Evolutionary conservation across 371 early-diverging fungal species (phyloP).

Genomic region (Sporodiniella umbellata): DNA sequence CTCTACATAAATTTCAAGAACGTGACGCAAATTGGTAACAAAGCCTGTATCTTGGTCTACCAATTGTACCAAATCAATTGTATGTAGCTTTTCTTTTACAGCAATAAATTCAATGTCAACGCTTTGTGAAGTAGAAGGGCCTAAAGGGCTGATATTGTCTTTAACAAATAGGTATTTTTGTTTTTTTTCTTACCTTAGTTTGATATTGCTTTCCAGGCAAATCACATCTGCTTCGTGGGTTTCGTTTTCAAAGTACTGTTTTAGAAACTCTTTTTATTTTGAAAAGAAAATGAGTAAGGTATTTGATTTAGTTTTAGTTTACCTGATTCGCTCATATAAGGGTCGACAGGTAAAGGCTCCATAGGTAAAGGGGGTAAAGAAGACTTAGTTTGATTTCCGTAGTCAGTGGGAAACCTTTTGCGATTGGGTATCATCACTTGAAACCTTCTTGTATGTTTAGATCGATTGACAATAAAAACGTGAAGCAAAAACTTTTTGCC

Average conservation of each 20-base stretch:
- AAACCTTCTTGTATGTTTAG: constrained; percentile 61
- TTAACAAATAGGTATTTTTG: neutral
- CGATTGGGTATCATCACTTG: constrained; percentile 65
- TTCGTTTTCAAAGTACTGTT: constrained; percentile 61
- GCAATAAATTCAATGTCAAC: constrained; percentile 74
- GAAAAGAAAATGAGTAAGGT: neutral
- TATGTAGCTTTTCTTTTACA: constrained; percentile 64
- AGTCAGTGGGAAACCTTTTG: constrained; percentile 42
- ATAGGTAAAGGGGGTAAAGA: constrained; percentile 45
- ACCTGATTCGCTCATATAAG: constrained; percentile 64
- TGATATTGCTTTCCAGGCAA: constrained; percentile 70
- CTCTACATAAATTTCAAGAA: constrained; percentile 40
- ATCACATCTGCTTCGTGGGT: constrained; percentile 70
- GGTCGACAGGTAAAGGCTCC: constrained; percentile 46
- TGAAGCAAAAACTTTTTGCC: constrained; percentile 72
- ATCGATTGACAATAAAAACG: constrained; percentile 71
- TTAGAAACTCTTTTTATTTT: constrained; percentile 46
- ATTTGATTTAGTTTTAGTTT: constrained; percentile 1
- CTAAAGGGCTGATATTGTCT: neutral
- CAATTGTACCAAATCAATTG: constrained; percentile 61
- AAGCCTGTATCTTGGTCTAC: constrained; percentile 66
- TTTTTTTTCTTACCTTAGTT: constrained; percentile 40
- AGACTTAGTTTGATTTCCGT: constrained; percentile 20
- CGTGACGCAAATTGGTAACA: constrained; percentile 60
- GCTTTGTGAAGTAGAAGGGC: constrained; percentile 55